Evolutionary conservation across 805 yeast genomes (phyloP), one percentile per base, ranked within the genome.

Genomic region (Candida gorgasii): DNA sequence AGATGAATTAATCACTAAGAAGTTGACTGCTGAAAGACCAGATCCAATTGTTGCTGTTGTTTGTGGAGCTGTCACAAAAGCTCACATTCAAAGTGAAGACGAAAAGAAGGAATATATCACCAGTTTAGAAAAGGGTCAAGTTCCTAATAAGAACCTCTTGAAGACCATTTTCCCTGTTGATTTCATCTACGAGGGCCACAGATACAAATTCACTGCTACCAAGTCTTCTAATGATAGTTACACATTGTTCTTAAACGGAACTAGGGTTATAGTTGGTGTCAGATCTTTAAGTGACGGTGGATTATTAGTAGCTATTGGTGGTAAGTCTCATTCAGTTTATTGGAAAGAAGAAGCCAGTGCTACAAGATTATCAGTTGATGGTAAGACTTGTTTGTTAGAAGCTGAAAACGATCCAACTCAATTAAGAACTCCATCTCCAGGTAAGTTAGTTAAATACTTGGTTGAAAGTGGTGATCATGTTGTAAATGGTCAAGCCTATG

Each of bases 381-480:
- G 96, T 40, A 93, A 88, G 75, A 90, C 99, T 20, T 92, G 98
- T 61, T 70, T 88, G 52, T 78, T 93, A 51, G 99, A 95, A 69
- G 86, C 79, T 45, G 99, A 93, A 72, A 92, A 89, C 59, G 99
- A 93, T 62, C 99, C 99, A 51, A 95, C 99, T 32, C 98, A 93
- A 73, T 76, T 95, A 61, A 83, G 98, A 72, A 89, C 99, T 26
- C 99, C 99, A 34, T 93, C 99, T 20, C 99, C 99, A 42, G 99
- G 99, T 75, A 93, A 93, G 71, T 78, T 93, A 53, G 96, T 92
- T 48, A 88, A 88, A 62, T 93, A 82, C 63, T 73, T 93, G 53
- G 96, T 93, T 48, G 98, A 95, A 61, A 85, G 84, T 55, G 99
- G 99, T 53, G 99, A 92, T 50, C 98, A 92, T 59, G 79, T 93